Evolutionary conservation across 2,329 filamentous ascomycete genomes (phyloP).

Genomic region (Sporothrix euskadiensis): DNA sequence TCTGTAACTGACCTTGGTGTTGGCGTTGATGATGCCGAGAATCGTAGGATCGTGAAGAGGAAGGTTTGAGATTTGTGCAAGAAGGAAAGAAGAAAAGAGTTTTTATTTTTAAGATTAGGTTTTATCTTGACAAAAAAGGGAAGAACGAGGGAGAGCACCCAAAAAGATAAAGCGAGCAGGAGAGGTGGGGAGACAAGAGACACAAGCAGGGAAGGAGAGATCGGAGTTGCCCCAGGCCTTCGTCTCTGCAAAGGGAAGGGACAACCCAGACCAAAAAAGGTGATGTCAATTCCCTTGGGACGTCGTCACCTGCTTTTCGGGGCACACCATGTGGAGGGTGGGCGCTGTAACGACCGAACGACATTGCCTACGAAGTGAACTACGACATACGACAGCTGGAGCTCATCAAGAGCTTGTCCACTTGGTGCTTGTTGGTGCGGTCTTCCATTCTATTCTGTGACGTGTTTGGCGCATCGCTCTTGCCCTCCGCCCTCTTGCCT

Average conservation of each 20-base stretch:
- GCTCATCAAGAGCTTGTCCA: not conserved
- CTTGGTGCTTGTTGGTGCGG: not conserved
- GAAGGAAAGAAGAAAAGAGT: not conserved
- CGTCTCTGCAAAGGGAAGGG: constrained; percentile 10
- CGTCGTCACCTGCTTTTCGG: constrained; percentile 22
- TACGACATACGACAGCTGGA: not conserved
- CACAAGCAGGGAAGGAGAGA: constrained; percentile 16
- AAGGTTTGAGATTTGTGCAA: not conserved
- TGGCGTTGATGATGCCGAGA: constrained; percentile 13
- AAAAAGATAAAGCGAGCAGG: constrained; percentile 20
- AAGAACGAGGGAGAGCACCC: not conserved
- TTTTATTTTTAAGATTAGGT: constrained; percentile 21
- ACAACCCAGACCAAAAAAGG: constrained; percentile 14
- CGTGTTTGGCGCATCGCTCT: constrained; percentile 16
- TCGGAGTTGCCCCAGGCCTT: not conserved
- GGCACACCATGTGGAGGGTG: not conserved
- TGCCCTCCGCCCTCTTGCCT: not conserved
- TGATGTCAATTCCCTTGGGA: constrained; percentile 21
- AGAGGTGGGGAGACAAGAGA: constrained; percentile 19
- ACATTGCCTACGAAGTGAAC: not conserved
- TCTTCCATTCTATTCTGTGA: constrained; percentile 14
- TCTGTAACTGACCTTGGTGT: constrained; percentile 15
- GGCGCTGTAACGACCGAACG: not conserved
- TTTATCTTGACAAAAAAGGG: constrained; percentile 12
- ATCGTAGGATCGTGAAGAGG: not conserved